Percentiles rank a stretch among this genome's conserved stretches.
Conservation (phyloP, 2,329 filamentous ascomycete genomes). For the Penicillium sp. region DNA sequence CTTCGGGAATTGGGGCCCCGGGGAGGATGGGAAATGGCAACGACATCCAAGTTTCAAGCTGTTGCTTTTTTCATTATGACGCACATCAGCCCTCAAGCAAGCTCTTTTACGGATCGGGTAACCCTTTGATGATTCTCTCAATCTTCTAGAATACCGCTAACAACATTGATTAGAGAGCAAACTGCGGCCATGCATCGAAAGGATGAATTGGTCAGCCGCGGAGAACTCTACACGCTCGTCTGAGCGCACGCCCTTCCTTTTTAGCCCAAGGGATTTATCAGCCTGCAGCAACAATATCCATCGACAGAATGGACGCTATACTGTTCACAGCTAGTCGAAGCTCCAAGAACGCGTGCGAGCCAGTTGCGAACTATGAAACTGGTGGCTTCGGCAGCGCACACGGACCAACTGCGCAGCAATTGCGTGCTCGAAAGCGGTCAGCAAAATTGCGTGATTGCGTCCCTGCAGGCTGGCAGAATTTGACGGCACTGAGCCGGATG, state of each 20-base stretch:
- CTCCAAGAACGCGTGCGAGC: neutral
- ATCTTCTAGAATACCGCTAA: constrained; percentile 12
- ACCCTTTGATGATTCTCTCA: neutral
- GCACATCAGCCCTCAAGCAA: constrained; percentile 9
- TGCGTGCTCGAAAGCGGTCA: constrained; percentile 44
- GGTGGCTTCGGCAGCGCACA: constrained; percentile 20
- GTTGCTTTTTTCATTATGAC: constrained; percentile 9
- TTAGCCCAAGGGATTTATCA: constrained; percentile 22
- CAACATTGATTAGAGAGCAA: constrained; percentile 8
- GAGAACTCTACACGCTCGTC: neutral
- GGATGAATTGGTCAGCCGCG: constrained; percentile 14
- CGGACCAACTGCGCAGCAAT: constrained; percentile 34
- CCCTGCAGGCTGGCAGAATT: constrained; percentile 23
- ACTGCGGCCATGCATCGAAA: neutral
- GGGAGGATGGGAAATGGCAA: neutral
- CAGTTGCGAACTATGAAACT: neutral
- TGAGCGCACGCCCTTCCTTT: neutral
- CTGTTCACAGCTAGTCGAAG: constrained; percentile 2
- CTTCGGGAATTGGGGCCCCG: neutral
- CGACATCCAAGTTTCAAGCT: neutral
- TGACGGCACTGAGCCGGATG: constrained; percentile 26
- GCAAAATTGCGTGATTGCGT: constrained; percentile 32
- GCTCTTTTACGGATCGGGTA: constrained; percentile 10
- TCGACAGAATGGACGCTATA: neutral
- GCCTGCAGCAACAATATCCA: constrained; percentile 2